Evolutionary conservation across 148 eudicot species (phyloP), one percentile per base, ranked within the genome.

Genomic region (Heliamphora exappendiculata): DNA sequence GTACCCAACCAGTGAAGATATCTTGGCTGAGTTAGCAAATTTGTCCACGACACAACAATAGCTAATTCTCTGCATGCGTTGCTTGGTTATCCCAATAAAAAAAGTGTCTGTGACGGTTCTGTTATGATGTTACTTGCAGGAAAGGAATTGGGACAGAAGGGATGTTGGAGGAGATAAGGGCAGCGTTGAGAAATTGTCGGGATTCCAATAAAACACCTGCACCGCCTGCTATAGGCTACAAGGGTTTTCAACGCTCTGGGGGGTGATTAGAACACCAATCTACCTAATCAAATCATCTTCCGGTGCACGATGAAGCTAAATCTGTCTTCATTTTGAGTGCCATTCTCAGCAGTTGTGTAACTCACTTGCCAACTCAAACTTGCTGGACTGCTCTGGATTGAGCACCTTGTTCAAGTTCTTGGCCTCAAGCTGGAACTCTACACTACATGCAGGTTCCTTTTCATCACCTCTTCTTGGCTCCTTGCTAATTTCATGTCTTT

Each of bases 141-240:
- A 88, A 91, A 81, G 91, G 97, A 29, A 85, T 85, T 24, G 82
- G 85, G 66, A 84, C 89, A 29, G 70, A 83, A 24, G 88, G 85
- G 64, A 79, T 95, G 89, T 78, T 95, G 78, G 55, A 76, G 79
- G 94, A 90, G 79, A 95, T 95, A 76, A 82, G 98, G 75, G 82
- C 86, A 67, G 97, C 88, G 28, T 81, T 95, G 55, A 84, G 91
- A 75, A 86, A 73, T 69, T 93, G 91, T 51, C 81, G 84, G 55
- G 83, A 78, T 73, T 71, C 81, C 19, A 67, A 55, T n/a, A 79
- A 75, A 59, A 20, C 66, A 62, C 26, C 47, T 11, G 78, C 47
- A 55, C 60, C 20, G 4, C 17, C n/a, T 53, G 22, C 44, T n/a
- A n/a, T 1, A 14, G 51, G 58, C 12, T 22, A 2, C 31, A 53